Percentiles rank a stretch among this genome's conserved stretches.
Conservation (phyloP, 2,329 filamentous ascomycete species). For the Fusarium protoensiforme region DNA sequence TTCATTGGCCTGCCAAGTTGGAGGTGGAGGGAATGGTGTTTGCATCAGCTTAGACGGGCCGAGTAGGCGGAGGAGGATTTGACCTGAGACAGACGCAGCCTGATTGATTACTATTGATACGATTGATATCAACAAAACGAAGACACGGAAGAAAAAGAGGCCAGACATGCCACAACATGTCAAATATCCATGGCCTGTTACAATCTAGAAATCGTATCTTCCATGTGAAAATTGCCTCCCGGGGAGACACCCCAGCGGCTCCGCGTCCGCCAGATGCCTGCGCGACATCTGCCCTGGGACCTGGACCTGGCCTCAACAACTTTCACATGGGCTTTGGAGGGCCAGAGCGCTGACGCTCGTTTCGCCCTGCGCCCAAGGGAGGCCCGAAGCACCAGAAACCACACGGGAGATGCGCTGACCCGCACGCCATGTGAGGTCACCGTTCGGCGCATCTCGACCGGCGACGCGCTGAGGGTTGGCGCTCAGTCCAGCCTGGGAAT, state of each 20-base stretch:
- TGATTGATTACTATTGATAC: neutral
- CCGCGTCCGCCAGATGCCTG: neutral
- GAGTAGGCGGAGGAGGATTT: neutral
- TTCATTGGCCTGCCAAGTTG: neutral
- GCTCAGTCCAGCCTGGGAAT: conserved; percentile 24
- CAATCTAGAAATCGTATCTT: neutral
- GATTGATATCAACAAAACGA: neutral
- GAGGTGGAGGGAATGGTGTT: neutral
- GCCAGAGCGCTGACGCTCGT: conserved; percentile 8
- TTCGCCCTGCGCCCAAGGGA: conserved; percentile 2
- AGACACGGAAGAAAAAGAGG: neutral
- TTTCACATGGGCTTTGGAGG: conserved; percentile 11
- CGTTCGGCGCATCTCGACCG: conserved; percentile 32
- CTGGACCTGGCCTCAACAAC: conserved; percentile 19
- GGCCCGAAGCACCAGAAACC: neutral
- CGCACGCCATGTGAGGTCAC: conserved; percentile 36
- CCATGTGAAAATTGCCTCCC: neutral
- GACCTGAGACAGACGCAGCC: neutral
- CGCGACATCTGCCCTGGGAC: neutral
- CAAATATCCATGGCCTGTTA: neutral
- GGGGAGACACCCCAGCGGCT: conserved; percentile 2
- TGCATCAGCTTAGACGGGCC: conserved; percentile 1
- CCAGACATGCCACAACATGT: neutral
- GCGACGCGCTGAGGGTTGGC: conserved; percentile 5
- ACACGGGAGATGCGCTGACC: conserved; percentile 31